These are phyloP conservation scores for Cymbopogon flexuosus DNA, from an alignment of 202 grass and related monocot species.

Conservation along the genomic window DNA sequence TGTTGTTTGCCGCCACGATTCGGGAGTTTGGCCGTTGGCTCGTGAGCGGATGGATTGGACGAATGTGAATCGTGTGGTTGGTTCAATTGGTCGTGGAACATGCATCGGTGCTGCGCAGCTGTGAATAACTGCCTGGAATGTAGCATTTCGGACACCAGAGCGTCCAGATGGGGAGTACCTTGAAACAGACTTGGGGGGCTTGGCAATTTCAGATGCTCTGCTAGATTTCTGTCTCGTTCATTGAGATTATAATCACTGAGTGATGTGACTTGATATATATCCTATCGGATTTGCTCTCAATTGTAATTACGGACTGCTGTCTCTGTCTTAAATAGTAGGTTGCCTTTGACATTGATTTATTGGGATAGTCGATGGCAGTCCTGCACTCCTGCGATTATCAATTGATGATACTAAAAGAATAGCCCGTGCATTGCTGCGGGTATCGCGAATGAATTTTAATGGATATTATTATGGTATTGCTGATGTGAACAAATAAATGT, in stretches of 20 bases:
- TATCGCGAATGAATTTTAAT: not conserved
- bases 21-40: not conserved
- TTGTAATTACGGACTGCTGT: not conserved
- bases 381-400: not conserved
- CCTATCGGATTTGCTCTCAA: not conserved
- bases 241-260: not conserved
- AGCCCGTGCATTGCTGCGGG: not conserved
- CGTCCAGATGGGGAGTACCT: not conserved
- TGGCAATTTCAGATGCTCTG: not conserved
- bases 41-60: not conserved
- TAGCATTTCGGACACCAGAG: constrained; percentile 23
- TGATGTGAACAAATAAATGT: not conserved
- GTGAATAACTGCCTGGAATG: not conserved
- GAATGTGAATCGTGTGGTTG: constrained; percentile 14
- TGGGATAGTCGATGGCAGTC: not conserved
- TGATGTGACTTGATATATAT: not conserved
- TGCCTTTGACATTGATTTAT: not conserved
- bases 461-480: not conserved
- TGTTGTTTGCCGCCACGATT: not conserved
- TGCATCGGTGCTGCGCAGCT: not conserved
- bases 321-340: not conserved
- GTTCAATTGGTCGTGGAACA: not conserved
- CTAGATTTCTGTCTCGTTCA: not conserved
- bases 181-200: not conserved
- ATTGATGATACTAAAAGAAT: not conserved